Conservation (phyloP, 352 stramenopile species). For the Globisporangium abappressorium region DNA sequence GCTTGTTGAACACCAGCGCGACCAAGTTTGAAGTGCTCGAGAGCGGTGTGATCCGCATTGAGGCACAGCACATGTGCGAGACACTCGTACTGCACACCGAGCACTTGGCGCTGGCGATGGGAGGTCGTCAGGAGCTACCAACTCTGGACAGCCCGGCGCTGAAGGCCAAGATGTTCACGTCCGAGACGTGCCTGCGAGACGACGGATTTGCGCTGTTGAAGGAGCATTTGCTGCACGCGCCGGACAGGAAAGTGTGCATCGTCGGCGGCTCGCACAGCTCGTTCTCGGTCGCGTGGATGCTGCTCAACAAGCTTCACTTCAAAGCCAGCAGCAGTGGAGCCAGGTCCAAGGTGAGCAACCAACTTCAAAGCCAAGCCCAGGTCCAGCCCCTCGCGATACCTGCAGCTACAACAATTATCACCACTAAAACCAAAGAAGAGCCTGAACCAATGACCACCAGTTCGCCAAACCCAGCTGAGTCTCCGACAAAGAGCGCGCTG, state of each 20-base stretch:
- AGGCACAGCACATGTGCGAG: conserved; percentile 30
- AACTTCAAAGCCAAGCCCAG: background rate
- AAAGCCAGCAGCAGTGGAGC: background rate
- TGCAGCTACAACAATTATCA: background rate
- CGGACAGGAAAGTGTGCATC: conserved; percentile 68
- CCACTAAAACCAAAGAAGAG: background rate
- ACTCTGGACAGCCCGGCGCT: conserved; percentile 34
- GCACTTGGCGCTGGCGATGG: conserved; percentile 66
- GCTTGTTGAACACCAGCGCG: conserved; percentile 48
- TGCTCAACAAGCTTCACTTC: conserved; percentile 57
- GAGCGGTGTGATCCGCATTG: conserved; percentile 47
- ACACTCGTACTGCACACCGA: conserved; percentile 48
- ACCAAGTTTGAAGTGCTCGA: conserved; percentile 44
- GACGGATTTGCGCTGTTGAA: conserved; percentile 56
- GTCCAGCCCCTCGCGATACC: background rate
- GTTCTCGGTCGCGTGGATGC: conserved; percentile 80
- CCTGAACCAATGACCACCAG: background rate
- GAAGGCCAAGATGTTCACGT: conserved; percentile 59
- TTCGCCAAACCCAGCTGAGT: background rate
- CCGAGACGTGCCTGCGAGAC: conserved; percentile 60
- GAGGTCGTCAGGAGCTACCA: conserved; percentile 52
- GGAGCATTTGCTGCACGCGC: conserved; percentile 38
- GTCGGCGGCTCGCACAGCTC: conserved; percentile 84
- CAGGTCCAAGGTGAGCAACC: background rate
- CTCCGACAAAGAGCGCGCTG: conserved; percentile 8